Evolutionary conservation across 768 basidiomycete genomes (phyloP).

Genomic region (Boletus tomentosulus): DNA sequence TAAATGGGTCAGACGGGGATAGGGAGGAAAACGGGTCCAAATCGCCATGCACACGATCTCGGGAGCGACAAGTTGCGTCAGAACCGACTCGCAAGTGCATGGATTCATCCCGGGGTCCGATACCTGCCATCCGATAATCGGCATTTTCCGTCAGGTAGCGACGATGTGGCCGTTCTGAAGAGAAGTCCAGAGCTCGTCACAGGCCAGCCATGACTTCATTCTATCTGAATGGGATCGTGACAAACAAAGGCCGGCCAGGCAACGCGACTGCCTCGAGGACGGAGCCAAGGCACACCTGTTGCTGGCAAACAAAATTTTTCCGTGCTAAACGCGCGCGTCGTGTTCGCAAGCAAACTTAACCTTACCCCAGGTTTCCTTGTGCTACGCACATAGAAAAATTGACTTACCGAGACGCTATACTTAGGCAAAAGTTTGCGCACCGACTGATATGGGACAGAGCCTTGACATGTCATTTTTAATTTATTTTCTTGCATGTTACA

Average conservation of each 20-base stretch:
- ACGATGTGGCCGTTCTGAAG: neutral
- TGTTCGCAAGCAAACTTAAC: conserved; percentile 27
- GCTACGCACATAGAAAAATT: neutral
- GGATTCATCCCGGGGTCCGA: conserved; percentile 7
- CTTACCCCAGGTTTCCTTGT: conserved; percentile 22
- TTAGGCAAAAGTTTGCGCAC: conserved; percentile 13
- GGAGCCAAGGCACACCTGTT: conserved; percentile 26
- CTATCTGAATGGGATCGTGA: conserved; percentile 15
- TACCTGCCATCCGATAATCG: conserved; percentile 6
- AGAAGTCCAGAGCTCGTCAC: neutral
- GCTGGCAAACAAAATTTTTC: conserved; percentile 27
- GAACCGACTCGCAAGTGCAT: neutral
- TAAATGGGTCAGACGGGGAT: conserved; percentile 17
- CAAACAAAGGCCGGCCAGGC: conserved; percentile 13
- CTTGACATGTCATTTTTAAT: conserved; percentile 4
- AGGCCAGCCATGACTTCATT: conserved; percentile 9
- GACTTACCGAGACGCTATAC: conserved; percentile 13
- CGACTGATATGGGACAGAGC: neutral
- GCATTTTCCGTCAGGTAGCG: conserved; percentile 4
- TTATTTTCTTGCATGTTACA: conserved; percentile 10
- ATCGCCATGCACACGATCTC: conserved; percentile 20
- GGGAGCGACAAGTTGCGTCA: conserved; percentile 23
- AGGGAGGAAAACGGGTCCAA: conserved; percentile 6
- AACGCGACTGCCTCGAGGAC: conserved; percentile 35
- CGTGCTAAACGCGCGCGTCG: conserved; percentile 21